Evolutionary conservation across 345 rosid genomes (phyloP).

Genomic region (Salix udensis): DNA sequence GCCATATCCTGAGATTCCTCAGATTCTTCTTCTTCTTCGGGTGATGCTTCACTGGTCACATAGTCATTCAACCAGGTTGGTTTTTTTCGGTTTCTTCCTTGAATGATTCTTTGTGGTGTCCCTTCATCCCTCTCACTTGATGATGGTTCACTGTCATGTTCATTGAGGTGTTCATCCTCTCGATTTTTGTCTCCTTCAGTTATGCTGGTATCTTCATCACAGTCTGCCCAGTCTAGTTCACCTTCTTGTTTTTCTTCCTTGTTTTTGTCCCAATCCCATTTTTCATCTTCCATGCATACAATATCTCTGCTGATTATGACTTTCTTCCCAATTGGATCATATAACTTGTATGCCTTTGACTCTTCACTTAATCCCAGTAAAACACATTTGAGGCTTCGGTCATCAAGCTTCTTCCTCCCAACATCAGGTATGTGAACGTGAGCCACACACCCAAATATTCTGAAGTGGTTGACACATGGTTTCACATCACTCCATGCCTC

Average conservation of each 20-base stretch:
- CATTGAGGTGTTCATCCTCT: too few relatives aligned
- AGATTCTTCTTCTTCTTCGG: background rate
- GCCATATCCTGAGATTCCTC: too few relatives aligned
- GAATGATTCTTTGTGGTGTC: too few relatives aligned
- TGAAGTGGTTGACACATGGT: background rate
- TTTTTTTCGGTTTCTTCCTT: background rate
- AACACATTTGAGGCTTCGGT: background rate
- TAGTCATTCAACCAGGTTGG: background rate
- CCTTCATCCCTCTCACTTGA: too few relatives aligned
- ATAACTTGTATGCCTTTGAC: background rate
- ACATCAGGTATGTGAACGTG: too few relatives aligned
- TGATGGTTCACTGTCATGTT: too few relatives aligned
- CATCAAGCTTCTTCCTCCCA: background rate
- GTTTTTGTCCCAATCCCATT: background rate
- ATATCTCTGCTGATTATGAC: background rate
- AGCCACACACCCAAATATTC: background rate
- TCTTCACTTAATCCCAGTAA: background rate
- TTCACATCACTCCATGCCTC: background rate
- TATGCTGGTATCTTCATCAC: background rate
- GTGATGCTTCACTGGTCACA: background rate
- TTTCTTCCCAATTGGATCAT: background rate
- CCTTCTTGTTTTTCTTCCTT: background rate
- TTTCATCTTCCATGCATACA: background rate
- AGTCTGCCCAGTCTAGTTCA: background rate
- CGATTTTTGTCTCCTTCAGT: too few relatives aligned